A percentile compares a stretch with the other conserved stretches of the same genome.
Conservation (phyloP, 192 early-diverging fungal species). For the Coemansia sp. region DNA sequence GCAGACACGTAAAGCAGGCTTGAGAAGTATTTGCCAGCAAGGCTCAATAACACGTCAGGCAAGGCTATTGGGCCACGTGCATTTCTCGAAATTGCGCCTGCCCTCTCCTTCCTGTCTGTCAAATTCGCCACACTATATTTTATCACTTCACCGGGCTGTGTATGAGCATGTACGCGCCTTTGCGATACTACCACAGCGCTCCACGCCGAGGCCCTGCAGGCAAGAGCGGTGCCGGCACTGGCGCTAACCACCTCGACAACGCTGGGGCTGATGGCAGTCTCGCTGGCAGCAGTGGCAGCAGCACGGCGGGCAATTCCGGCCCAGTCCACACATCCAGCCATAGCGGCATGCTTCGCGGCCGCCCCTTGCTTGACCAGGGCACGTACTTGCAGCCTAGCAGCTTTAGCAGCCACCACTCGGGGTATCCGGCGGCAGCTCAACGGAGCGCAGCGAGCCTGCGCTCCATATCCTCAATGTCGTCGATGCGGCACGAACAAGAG, state of each 20-base stretch:
- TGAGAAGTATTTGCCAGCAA: not conserved
- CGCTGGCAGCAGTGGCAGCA: not conserved
- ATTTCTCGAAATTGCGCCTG: not conserved
- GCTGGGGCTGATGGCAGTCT: not conserved
- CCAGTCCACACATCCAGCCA: conserved; percentile 8
- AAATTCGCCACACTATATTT: not conserved
- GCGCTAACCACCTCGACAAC: not conserved
- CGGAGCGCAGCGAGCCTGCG: conserved; percentile 7
- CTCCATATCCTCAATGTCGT: conserved; percentile 19
- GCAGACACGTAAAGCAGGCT: not conserved
- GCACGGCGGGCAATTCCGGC: not conserved
- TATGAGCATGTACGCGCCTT: conserved; percentile 17
- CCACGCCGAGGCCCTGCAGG: conserved; percentile 1
- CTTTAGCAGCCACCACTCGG: not conserved
- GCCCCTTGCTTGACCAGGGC: conserved; percentile 5
- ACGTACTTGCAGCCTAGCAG: not conserved
- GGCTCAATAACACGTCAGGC: not conserved
- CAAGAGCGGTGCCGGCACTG: not conserved
- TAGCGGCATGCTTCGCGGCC: conserved; percentile 14
- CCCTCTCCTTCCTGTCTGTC: not conserved
- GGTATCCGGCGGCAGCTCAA: not conserved
- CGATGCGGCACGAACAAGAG: conserved; percentile 22
- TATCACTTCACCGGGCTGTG: not conserved
- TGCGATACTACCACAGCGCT: conserved; percentile 6
- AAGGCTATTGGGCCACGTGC: not conserved